phyloP scores from a whole-genome alignment of 2,329 filamentous ascomycete species.

The Colletotrichum sp. region DNA sequence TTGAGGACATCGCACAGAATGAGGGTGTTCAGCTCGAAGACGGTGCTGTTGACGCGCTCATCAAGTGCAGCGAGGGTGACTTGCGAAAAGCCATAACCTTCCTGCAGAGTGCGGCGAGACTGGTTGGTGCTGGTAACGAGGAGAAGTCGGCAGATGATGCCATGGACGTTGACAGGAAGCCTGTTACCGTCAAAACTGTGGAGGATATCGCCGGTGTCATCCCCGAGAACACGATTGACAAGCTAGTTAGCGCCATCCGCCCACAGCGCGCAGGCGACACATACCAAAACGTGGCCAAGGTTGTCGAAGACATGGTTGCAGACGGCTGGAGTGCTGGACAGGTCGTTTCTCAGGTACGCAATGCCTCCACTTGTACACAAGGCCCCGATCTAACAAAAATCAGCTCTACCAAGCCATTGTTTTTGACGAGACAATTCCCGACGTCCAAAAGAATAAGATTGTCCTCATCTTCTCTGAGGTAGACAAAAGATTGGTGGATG shows the following conservation, averaged over 20 bases:
- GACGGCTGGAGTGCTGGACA: slow-evolving; percentile 97
- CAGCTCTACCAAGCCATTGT: slow-evolving; percentile 84
- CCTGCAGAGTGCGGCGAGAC: slow-evolving; percentile 88
- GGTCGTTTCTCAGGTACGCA: slow-evolving; percentile 75
- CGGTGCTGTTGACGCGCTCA: slow-evolving; percentile 82
- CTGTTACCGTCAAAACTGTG: slow-evolving; percentile 78
- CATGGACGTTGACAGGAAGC: slow-evolving; percentile 64
- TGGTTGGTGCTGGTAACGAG: slow-evolving; percentile 72
- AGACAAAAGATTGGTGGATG: slow-evolving; percentile 93
- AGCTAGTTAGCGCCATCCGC: slow-evolving; percentile 76
- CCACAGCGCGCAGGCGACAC: slow-evolving; percentile 67
- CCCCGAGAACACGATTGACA: slow-evolving; percentile 74
- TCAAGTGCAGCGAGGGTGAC: slow-evolving; percentile 91
- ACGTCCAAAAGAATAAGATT: slow-evolving; percentile 89
- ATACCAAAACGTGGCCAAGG: slow-evolving; percentile 77
- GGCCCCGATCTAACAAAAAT: slow-evolving; percentile 3
- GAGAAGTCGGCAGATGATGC: slow-evolving; percentile 62
- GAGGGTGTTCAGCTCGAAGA: slow-evolving; percentile 80
- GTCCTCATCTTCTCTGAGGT: slow-evolving; percentile 89
- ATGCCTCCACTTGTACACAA: not conserved
- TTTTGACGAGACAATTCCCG: slow-evolving; percentile 82
- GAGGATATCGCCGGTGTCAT: slow-evolving; percentile 98
- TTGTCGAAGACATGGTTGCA: slow-evolving; percentile 89
- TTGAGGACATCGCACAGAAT: slow-evolving; percentile 81
- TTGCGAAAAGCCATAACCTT: slow-evolving; percentile 96